These are phyloP conservation scores for Neonectria magnoliae DNA, from an alignment of 2,329 filamentous ascomycete genomes.

Conservation along the genomic window DNA sequence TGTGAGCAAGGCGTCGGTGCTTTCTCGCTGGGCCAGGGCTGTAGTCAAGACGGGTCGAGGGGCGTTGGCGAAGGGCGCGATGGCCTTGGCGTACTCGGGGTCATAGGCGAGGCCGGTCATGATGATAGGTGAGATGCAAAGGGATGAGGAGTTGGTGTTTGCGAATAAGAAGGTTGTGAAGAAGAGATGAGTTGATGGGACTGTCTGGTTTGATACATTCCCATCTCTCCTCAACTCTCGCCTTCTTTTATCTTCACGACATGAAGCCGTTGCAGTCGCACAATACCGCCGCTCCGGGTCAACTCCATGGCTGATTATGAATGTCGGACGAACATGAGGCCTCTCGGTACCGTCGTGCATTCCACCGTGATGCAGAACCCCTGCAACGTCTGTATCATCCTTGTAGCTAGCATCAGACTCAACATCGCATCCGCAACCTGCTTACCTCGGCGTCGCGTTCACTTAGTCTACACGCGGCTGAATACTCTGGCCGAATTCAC, in stretches of 20 bases:
- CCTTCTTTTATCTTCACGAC: conserved; percentile 13
- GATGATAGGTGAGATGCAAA: not conserved
- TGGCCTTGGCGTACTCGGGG: conserved; percentile 29
- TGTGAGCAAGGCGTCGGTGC: conserved; percentile 18
- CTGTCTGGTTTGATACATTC: not conserved
- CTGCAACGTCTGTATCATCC: not conserved
- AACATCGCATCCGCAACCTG: too few relatives aligned
- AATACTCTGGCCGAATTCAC: conserved; percentile 1
- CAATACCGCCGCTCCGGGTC: not conserved
- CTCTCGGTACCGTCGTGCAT: conserved; percentile 2
- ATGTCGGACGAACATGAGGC: not conserved
- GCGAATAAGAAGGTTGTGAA: not conserved
- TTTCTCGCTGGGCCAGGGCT: conserved; percentile 27
- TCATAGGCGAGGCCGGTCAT: conserved; percentile 33
- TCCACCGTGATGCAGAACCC: not conserved
- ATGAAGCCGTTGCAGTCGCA: not conserved
- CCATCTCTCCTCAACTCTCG: not conserved
- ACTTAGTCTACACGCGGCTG: not conserved
- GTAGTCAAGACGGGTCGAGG: conserved; percentile 12
- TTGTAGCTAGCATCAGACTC: too few relatives aligned
- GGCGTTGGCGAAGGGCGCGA: conserved; percentile 22
- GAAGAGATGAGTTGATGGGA: not conserved
- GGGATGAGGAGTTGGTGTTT: not conserved
- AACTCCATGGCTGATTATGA: conserved; percentile 5
- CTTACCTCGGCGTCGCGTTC: not conserved